Evolutionary conservation across 306 rosid genomes (phyloP).

Genomic region (Amphicarpaea edgeworthii): DNA sequence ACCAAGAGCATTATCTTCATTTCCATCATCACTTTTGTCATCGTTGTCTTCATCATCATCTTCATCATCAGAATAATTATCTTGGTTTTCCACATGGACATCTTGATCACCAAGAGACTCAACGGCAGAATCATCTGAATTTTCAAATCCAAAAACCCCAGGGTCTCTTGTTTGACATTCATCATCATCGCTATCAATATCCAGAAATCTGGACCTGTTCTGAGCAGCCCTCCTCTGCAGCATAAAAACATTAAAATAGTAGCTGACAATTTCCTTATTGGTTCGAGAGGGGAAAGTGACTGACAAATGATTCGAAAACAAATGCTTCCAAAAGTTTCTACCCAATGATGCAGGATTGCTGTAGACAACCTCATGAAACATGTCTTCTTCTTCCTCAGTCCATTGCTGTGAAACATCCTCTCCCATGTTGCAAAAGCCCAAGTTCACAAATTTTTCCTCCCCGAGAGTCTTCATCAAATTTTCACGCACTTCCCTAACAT

Average conservation of each 20-base stretch:
- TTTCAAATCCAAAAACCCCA: constrained; percentile 32
- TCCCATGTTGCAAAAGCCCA: constrained; percentile 67
- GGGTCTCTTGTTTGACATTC: constrained; percentile 55
- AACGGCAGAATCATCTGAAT: constrained; percentile 61
- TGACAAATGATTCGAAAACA: constrained; percentile 63
- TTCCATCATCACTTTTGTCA: constrained; percentile 39
- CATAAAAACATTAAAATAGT: constrained; percentile 67
- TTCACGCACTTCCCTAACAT: constrained; percentile 56
- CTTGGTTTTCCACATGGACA: constrained; percentile 42
- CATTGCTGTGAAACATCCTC: constrained; percentile 57
- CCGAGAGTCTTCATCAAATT: constrained; percentile 55
- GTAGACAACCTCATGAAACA: constrained; percentile 60
- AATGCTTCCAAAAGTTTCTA: constrained; percentile 65
- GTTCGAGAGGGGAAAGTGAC: constrained; percentile 53
- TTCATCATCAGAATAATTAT: constrained; percentile 52
- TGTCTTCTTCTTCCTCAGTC: constrained; percentile 63
- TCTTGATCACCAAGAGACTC: constrained; percentile 56
- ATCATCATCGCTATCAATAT: constrained; percentile 71
- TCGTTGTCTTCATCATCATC: constrained; percentile 26
- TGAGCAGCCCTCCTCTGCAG: constrained; percentile 61
- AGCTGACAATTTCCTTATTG: constrained; percentile 57
- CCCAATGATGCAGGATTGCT: constrained; percentile 57
- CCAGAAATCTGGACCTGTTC: constrained; percentile 55
- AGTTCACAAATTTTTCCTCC: constrained; percentile 51
- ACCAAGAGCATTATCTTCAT: constrained; percentile 20